phyloP scores from a whole-genome alignment of 2,329 filamentous ascomycete species.

The Teratosphaeria zuluensis region DNA sequence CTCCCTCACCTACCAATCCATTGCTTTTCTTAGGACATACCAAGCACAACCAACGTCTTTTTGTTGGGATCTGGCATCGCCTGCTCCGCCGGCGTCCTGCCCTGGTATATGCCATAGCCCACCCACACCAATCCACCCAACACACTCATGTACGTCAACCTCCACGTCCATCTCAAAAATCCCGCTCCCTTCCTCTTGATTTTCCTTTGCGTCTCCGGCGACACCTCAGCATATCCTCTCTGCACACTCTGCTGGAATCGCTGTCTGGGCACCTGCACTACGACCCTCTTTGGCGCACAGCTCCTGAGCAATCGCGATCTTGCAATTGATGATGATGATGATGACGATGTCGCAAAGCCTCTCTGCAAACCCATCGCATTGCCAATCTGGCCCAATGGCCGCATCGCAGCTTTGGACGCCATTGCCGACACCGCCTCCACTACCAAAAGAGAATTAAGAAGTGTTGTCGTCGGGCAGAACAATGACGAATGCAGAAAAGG shows the following conservation, averaged over 20 bases:
- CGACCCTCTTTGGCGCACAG: constrained; percentile 1
- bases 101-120: constrained; percentile 71
- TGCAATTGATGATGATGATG: background rate
- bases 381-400: constrained; percentile 17
- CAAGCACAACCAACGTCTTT: constrained; percentile 94
- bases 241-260: constrained; percentile 15
- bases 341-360: constrained; percentile 5
- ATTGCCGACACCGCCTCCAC: constrained; percentile 7
- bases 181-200: constrained; percentile 50
- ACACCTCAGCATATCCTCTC: constrained; percentile 22
- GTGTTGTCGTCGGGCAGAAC: background rate
- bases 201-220: constrained; percentile 21
- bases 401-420: constrained; percentile 17
- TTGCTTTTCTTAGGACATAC: constrained; percentile 40
- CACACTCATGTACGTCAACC: constrained; percentile 66
- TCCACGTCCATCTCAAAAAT: constrained; percentile 71
- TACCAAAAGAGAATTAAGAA: constrained; percentile 1
- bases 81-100: constrained; percentile 75
- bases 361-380: constrained; percentile 15
- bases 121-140: constrained; percentile 62
- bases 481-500: constrained; percentile 3
- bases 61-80: constrained; percentile 69
- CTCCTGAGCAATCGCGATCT: constrained; percentile 8
- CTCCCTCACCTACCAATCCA: background rate
- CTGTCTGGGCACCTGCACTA: constrained; percentile 5